Base-by-base conservation (phyloP, 2,329 filamentous ascomycete genomes). In the Sporothrix brunneoviolacea region DNA sequence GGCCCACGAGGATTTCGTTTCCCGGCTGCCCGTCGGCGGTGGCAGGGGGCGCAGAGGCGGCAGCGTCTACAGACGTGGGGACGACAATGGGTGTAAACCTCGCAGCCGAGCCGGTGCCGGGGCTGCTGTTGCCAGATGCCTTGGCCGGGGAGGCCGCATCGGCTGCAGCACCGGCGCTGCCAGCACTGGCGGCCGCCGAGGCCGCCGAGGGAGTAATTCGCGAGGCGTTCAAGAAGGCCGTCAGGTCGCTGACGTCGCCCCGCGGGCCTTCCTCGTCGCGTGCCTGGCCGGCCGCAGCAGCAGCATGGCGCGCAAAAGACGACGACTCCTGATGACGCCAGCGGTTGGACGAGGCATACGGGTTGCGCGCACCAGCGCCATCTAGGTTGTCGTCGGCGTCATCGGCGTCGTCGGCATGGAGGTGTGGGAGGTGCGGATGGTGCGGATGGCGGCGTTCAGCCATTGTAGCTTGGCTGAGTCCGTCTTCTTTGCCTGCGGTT, bases 1-100 rank as follows among this genome's bases (percentile, higher is more conserved):
- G 87, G 1, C 87, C 87, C 58, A 80, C 84, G 13, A 85, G 72
- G 24, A 90, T 75, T 54, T 86, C 80, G 60, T 70, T 75, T 40
- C 74, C 75, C n/a, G 16, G 12, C 15, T 47, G 30, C 18, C 46
- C 45, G n/a, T 33, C 24, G 9, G 48, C 22, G 2, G 45, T 32
- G 8, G 40, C 10, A 7, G 41, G 21, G 8, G 48, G 13, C n/a
- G 27, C 30, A 9, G 15, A 8, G 4, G 46, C 42, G 8, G 41
- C 36, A 9, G 42, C 51, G 16, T 40, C 36, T 12, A 37, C 40
- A 9, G 10, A 30, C 10, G 19, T 33, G 5, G 55, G 45, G 18
- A 56, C 43, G 24, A 55, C 44, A 43, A 55, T 56, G 39, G 56
- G 51, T 21, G 40, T 55, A 38, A 51, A 54, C 18, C 27, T 27